Conservation (phyloP, 2,329 filamentous ascomycete genomes). For the Cladosporium sp. region DNA sequence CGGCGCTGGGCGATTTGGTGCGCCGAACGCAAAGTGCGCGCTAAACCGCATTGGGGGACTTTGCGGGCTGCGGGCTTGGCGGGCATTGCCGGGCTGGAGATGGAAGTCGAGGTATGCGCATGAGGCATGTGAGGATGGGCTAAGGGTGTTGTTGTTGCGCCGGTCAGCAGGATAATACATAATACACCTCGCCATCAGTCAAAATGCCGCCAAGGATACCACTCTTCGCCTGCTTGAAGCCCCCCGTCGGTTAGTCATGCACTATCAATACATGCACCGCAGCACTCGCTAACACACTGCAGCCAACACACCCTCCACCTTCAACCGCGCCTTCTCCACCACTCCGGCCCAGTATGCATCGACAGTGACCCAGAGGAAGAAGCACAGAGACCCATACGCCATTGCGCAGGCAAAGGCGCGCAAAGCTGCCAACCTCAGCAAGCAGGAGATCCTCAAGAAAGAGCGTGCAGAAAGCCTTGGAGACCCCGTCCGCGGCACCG, state of each 20-base stretch:
- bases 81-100: constrained; percentile 11
- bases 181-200: constrained; percentile 8
- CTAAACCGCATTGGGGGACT: constrained; percentile 6
- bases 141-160: constrained; percentile 9
- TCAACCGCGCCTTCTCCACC: constrained; percentile 53
- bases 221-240: constrained; percentile 45
- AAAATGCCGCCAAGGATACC: constrained; percentile 52
- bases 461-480: constrained; percentile 67
- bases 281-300: constrained; percentile 4
- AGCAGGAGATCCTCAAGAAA: constrained; percentile 67
- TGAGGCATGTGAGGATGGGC: constrained; percentile 6
- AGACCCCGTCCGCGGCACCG: constrained; percentile 74
- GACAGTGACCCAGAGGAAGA: constrained; percentile 58
- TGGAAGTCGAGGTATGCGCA: constrained; percentile 20
- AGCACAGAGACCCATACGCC: constrained; percentile 77
- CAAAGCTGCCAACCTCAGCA: constrained; percentile 77
- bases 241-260: constrained; percentile 36
- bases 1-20: constrained; percentile 15
- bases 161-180: constrained; percentile 1
- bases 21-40: constrained; percentile 14
- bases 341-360: constrained; percentile 64
- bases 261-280: not conserved
- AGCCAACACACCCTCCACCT: constrained; percentile 21
- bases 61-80: constrained; percentile 13
- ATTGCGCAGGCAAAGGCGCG: constrained; percentile 78